These are phyloP conservation scores for Tylopilus sp. DNA, from an alignment of 768 basidiomycete species.

Conservation along the genomic window DNA sequence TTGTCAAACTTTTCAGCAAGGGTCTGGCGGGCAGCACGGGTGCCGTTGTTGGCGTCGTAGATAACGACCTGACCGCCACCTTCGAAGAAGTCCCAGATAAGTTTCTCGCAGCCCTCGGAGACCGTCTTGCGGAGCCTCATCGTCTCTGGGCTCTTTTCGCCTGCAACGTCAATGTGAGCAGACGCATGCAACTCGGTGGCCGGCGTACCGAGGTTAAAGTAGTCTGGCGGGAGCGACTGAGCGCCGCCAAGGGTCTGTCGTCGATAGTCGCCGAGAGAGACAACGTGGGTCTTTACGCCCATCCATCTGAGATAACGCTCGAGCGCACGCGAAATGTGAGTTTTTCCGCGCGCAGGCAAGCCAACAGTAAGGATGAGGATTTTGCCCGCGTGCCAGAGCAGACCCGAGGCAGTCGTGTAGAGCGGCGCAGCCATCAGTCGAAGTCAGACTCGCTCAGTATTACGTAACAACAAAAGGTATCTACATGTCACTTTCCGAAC, in stretches of 20 bases:
- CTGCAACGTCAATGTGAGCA: conserved; percentile 32
- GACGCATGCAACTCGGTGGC: accelerated
- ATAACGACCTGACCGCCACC: conserved; percentile 93
- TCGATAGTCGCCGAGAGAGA: conserved; percentile 93
- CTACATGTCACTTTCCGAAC: conserved; percentile 6
- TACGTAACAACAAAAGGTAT: conserved; percentile 11
- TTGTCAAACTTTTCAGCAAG: conserved; percentile 85
- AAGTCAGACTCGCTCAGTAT: conserved; percentile 7
- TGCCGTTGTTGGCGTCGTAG: conserved; percentile 97
- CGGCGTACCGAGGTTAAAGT: conserved; percentile 75
- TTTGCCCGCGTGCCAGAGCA: conserved; percentile 91
- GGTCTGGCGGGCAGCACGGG: conserved; percentile 57
- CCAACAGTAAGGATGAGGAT: conserved; percentile 92
- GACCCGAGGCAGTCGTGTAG: conserved; percentile 86
- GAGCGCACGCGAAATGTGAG: conserved; percentile 91
- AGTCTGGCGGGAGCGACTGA: conserved; percentile 85
- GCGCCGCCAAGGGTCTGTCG: conserved; percentile 87
- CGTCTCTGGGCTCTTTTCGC: conserved; percentile 80
- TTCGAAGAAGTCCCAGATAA: conserved; percentile 86
- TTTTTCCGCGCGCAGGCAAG: conserved; percentile 92
- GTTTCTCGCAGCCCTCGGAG: conserved; percentile 79
- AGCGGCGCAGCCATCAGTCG: conserved; percentile 82
- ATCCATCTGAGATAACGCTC: conserved; percentile 99
- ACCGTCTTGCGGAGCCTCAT: conserved; percentile 70
- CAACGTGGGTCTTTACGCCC: conserved; percentile 93